Base-by-base conservation (phyloP, 768 basidiomycete genomes). In the Pisolithus albus region DNA sequence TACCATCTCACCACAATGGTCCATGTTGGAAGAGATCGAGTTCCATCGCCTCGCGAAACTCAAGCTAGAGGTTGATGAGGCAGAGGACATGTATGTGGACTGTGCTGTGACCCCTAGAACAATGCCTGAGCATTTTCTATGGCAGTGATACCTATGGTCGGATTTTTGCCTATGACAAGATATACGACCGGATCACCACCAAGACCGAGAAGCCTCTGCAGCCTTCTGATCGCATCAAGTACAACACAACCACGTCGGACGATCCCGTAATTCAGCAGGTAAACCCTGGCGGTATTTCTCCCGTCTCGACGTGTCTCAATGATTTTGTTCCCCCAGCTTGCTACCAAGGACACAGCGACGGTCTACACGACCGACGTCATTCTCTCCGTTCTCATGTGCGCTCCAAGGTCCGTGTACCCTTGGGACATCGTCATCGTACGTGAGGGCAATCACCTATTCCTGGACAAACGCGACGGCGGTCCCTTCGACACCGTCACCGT, bases 401-500 rank as follows among this genome's bases (percentile, higher is more conserved):
- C 95, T 7, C 84, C 93, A 9, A 80, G 96, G 59, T 93, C 92
- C 11, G 92, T 94, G 53, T 93, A 96, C 70, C 94, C 95, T 5
- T 99, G 96, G 96, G 96, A 99, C 64, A 93, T 99, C 49, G 88
- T 99, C 55, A 87, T 98, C 59, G 77, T 91, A 28, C 86, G 92
- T 28, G 92, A 96, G 64, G 94, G 92, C 39, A 84, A 92, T 73
- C 89, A 84, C 64, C 72, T 99, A 8, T 98, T 88, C 78, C 81
- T 99, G 57, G 96, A 99, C 77, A 98, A 98, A 72, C 88, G 96
- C 53, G 91, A 93, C 65, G 94, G 93, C 15, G 94, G 95, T 50
- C 90, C 94, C 2, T 96, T 97, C 62, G 92, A 99, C 69, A 94
- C 88, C 36, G 86, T 97, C 52, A 96, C 94, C 16, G 96, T 99